Conservation (phyloP, 805 yeast genomes). For the Starmerella floris region DNA sequence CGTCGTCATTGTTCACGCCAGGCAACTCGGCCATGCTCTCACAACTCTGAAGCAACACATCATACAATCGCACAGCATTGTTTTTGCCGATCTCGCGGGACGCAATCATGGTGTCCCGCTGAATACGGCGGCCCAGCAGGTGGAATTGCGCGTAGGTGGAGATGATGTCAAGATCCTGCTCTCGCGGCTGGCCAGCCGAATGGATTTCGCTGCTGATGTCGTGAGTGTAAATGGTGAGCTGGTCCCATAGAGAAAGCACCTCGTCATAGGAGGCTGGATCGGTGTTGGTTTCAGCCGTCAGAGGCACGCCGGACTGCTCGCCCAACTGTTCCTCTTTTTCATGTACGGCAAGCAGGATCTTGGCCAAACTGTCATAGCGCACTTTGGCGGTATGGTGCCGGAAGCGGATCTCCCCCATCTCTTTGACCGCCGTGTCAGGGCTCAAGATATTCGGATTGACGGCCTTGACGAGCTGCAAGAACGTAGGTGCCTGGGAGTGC, state of each 20-base stretch:
- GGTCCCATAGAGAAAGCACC: constrained; percentile 10
- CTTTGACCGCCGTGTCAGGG: constrained; percentile 12
- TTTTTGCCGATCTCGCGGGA: constrained; percentile 3
- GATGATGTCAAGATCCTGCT: constrained; percentile 58
- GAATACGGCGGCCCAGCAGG: constrained; percentile 48
- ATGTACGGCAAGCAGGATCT: constrained; percentile 24
- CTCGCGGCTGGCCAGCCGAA: constrained; percentile 36
- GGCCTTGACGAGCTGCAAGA: constrained; percentile 30
- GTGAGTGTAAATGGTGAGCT: constrained; percentile 2
- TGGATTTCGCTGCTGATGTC: constrained; percentile 26
- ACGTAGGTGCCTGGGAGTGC: constrained; percentile 29
- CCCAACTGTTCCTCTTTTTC: constrained; percentile 17
- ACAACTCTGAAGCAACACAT: constrained; percentile 40
- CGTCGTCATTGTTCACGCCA: constrained; percentile 81
- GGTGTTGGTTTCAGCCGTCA: not conserved
- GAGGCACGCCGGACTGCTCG: constrained; percentile 1
- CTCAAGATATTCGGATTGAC: constrained; percentile 29
- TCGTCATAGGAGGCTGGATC: constrained; percentile 25
- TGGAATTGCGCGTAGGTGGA: constrained; percentile 64
- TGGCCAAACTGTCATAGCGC: constrained; percentile 60
- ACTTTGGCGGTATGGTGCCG: constrained; percentile 50
- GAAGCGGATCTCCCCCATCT: constrained; percentile 34
- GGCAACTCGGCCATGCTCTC: constrained; percentile 63
- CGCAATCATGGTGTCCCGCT: constrained; percentile 50
- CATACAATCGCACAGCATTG: constrained; percentile 34